Percentiles rank a stretch among this genome's conserved stretches.
Conservation (phyloP, 2,329 filamentous ascomycete species). For the Pestalotiopsis sp. region DNA sequence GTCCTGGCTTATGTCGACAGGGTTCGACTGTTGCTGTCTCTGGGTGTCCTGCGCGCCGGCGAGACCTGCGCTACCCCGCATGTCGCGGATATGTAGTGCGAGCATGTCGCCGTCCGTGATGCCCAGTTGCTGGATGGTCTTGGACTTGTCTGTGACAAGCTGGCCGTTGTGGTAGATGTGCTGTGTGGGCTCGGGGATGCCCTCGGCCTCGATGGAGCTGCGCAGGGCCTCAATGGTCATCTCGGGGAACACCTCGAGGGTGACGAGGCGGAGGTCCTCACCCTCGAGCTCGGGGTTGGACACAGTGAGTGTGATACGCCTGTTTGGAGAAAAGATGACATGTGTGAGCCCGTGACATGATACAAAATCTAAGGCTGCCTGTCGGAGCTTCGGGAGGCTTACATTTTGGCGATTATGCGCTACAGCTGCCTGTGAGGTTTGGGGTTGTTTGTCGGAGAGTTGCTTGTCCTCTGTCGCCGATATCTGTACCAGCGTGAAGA, state of each 20-base stretch:
- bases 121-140: slow-evolving; percentile 78
- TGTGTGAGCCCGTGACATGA: slow-evolving; percentile 9
- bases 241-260: slow-evolving; percentile 67
- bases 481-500: neutral
- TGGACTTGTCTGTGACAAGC: slow-evolving; percentile 72
- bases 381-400: neutral
- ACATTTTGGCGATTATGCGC: slow-evolving; percentile 1
- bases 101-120: slow-evolving; percentile 92
- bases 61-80: slow-evolving; percentile 47
- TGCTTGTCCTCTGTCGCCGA: neutral
- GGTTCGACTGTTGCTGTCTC: slow-evolving; percentile 29
- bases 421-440: neutral
- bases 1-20: slow-evolving; percentile 52
- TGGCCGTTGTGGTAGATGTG: slow-evolving; percentile 89
- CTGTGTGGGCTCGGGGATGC: slow-evolving; percentile 70
- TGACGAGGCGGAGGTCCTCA: slow-evolving; percentile 59
- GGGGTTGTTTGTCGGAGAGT: neutral
- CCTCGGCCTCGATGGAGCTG: slow-evolving; percentile 82
- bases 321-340: slow-evolving; percentile 30
- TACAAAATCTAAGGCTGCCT: neutral
- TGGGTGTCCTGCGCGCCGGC: slow-evolving; percentile 25
- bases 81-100: slow-evolving; percentile 74
- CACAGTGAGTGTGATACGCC: slow-evolving; percentile 75
- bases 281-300: slow-evolving; percentile 65
- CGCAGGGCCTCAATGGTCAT: slow-evolving; percentile 83